Conservation (phyloP, 2,329 filamentous ascomycete species). For the Calonectria hawksworthii region DNA sequence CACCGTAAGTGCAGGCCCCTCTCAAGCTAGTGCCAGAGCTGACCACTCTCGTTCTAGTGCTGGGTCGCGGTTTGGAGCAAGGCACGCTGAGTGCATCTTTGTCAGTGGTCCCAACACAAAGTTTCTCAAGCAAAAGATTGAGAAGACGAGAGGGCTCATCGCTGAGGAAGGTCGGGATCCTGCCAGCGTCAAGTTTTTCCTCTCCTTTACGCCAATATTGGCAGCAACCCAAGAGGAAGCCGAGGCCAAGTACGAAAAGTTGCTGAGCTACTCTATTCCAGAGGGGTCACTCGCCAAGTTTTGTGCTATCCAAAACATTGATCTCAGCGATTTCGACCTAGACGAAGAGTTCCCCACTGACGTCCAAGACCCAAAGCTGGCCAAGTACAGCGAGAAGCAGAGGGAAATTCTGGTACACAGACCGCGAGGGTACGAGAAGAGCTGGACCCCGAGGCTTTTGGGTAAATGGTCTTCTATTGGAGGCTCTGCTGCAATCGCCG, state of each 20-base stretch:
- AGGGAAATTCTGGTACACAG: slow-evolving; percentile 41
- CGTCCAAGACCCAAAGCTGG: background rate
- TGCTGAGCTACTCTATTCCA: slow-evolving; percentile 57
- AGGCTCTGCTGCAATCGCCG: slow-evolving; percentile 44
- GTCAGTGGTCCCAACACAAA: slow-evolving; percentile 58
- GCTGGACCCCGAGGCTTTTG: slow-evolving; percentile 68
- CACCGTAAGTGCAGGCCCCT: background rate
- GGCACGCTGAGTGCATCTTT: slow-evolving; percentile 55
- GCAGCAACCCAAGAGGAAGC: slow-evolving; percentile 60
- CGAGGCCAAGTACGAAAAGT: slow-evolving; percentile 55
- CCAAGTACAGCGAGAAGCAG: background rate
- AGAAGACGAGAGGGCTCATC: slow-evolving; percentile 56
- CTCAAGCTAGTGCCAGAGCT: background rate
- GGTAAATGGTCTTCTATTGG: slow-evolving; percentile 68
- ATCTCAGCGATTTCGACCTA: slow-evolving; percentile 57
- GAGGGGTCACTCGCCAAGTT: slow-evolving; percentile 59
- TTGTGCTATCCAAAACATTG: slow-evolving; percentile 61
- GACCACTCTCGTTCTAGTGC: slow-evolving; percentile 49
- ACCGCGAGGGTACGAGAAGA: background rate
- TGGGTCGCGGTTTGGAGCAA: slow-evolving; percentile 58
- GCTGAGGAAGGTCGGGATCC: slow-evolving; percentile 55
- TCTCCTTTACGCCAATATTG: slow-evolving; percentile 58
- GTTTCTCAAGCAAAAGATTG: slow-evolving; percentile 55
- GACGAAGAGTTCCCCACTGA: slow-evolving; percentile 57
- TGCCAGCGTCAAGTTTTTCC: slow-evolving; percentile 57